These are phyloP conservation scores for Suhomyces sp. DNA, from an alignment of 805 yeast species.

Conservation along the genomic window DNA sequence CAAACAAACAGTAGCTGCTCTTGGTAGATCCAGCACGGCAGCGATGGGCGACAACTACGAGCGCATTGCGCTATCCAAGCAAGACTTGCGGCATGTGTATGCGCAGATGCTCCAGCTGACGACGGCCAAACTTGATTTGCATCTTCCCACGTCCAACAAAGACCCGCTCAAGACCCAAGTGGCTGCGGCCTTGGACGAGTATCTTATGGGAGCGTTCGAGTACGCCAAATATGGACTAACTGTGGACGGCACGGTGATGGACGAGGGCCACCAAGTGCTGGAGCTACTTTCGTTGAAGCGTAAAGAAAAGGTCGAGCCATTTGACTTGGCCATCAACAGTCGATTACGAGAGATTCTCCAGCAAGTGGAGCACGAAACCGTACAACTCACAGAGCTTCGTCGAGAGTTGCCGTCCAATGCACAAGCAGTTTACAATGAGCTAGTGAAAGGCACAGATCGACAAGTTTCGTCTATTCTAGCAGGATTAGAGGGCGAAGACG, in stretches of 20 bases:
- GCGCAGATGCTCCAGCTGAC: constrained; percentile 41
- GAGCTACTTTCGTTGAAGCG: constrained; percentile 28
- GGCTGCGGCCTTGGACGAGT: constrained; percentile 40
- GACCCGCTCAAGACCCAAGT: constrained; percentile 46
- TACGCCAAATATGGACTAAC: constrained; percentile 52
- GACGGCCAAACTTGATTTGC: constrained; percentile 44
- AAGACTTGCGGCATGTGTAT: constrained; percentile 52
- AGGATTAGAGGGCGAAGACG: constrained; percentile 17
- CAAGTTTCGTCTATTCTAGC: constrained; percentile 26
- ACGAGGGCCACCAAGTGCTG: constrained; percentile 12
- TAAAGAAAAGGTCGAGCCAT: constrained; percentile 58
- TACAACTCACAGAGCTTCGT: constrained; percentile 54
- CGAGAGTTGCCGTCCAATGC: constrained; percentile 48
- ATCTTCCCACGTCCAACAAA: constrained; percentile 42
- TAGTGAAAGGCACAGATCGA: constrained; percentile 29
- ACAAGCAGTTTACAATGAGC: constrained; percentile 32
- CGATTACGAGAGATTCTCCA: constrained; percentile 53
- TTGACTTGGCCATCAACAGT: constrained; percentile 62
- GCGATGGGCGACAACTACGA: constrained; percentile 21
- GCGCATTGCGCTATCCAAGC: constrained; percentile 47
- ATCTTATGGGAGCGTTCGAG: constrained; percentile 54
- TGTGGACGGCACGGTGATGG: constrained; percentile 48
- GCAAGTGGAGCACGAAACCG: constrained; percentile 61
- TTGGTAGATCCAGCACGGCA: background rate
- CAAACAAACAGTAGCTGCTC: background rate